Base-by-base conservation (phyloP, 805 yeast species). In the Metschnikowia orientalis region DNA sequence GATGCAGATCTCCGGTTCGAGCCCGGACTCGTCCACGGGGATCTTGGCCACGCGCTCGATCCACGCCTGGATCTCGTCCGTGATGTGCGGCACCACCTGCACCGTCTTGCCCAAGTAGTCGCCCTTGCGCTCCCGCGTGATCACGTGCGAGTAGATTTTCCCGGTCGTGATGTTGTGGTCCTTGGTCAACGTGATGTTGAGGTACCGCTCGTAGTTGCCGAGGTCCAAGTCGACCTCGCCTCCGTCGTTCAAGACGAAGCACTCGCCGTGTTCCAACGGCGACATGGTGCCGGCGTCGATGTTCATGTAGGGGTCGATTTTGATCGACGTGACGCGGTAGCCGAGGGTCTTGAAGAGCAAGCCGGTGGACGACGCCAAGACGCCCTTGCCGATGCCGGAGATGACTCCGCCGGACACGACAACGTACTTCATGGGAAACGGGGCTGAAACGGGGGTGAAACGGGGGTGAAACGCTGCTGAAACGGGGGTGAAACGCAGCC, bases 201-300 rank as follows among this genome's bases (percentile, higher is more conserved):
- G 72, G 67, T 92, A 92, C 56, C 99, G 80, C 70, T 92, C 99
- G 63, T 92, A 92, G 67, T 92, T 92, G 59, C 99, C 99, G 48
- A 92, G 71, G 67, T 92, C 99, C 57, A 92, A 75, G 67, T 92
- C 99, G 28, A 90, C 95, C 67, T 92, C 99, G 51, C 98, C 99
- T 61, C 99, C 99, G 59, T 92, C 99, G 60, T 90, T 85, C 55
- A 92, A 73, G 33, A 92, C 97, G 59, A 92, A 92, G 59, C 95
- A 95, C 64, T 92, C 99, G 51, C 99, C 98, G 58, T 92, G 99
- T 63, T 92, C 99, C 56, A 92, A 71, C 14, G 99, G 99, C 25
- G 96, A 86, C 99, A 92, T 92, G 27, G 99, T 92, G 52, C 99
- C 99, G 23, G 99, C 99, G 68, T 92, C 99, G 49, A 92, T 87